Conservation (phyloP, 176 grass and related monocot genomes). For the Panicum miliaceum region DNA sequence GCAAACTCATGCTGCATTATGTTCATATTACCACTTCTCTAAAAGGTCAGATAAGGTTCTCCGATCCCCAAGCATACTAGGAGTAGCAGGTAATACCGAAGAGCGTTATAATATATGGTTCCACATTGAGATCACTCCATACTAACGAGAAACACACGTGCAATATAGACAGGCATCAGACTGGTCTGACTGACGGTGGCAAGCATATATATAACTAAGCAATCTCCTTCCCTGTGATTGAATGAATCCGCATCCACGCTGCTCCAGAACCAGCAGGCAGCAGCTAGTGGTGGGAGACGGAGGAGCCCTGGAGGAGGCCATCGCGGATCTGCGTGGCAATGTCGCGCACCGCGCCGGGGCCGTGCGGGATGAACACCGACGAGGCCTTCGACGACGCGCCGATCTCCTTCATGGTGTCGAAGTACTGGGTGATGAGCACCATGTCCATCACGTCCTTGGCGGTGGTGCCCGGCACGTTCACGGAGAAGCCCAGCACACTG, state of each 20-base stretch:
- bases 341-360: conserved; percentile 71
- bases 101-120: neutral
- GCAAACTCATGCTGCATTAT: conserved; percentile 28
- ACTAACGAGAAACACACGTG: neutral
- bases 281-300: conserved; percentile 8
- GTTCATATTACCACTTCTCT: neutral
- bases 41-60: neutral
- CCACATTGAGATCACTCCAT: neutral
- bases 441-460: conserved; percentile 97
- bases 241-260: neutral
- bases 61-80: neutral
- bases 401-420: conserved; percentile 90
- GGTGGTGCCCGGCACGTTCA: conserved; percentile 75
- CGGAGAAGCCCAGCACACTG: conserved; percentile 78
- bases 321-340: conserved; percentile 80
- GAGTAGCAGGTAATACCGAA: neutral
- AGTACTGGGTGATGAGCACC: conserved; percentile 89
- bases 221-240: neutral
- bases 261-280: neutral
- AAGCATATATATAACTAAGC: neutral
- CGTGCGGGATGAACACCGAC: conserved; percentile 79
- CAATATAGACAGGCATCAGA: conserved; percentile 22
- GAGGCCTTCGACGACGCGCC: conserved; percentile 73
- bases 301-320: conserved; percentile 61
- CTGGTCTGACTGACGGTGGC: neutral